These are phyloP conservation scores for Alloteropsis semialata DNA, from an alignment of 176 grass and related monocot species.

Conservation along the genomic window DNA sequence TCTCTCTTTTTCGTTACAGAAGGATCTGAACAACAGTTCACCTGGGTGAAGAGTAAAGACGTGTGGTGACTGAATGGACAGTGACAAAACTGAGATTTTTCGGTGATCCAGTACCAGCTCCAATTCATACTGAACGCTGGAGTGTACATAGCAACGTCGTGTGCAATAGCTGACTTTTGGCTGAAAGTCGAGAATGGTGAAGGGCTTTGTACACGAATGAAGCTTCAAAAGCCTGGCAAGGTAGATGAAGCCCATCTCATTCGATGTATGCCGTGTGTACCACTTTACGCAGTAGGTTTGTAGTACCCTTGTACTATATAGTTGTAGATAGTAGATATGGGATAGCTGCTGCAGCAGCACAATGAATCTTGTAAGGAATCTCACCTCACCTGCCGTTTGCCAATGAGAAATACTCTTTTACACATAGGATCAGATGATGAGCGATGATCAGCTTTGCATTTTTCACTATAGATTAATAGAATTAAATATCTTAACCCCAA, in stretches of 20 bases:
- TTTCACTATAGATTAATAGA: neutral
- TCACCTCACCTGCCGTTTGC: neutral
- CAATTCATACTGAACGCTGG: neutral
- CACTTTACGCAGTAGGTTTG: neutral
- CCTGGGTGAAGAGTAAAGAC: neutral
- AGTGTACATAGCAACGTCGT: constrained; percentile 19
- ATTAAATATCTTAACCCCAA: neutral
- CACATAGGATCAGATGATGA: neutral
- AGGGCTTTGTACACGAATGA: constrained; percentile 5
- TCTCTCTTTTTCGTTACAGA: neutral
- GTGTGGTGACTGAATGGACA: constrained; percentile 13
- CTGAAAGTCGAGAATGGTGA: neutral
- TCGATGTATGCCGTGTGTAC: neutral
- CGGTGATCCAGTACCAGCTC: constrained; percentile 3
- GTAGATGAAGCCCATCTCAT: neutral
- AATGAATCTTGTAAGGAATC: neutral
- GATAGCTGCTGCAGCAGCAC: neutral
- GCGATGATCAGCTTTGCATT: constrained; percentile 3
- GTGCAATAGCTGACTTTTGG: constrained; percentile 27
- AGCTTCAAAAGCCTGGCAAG: neutral
- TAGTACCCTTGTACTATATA: neutral
- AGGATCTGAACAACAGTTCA: constrained; percentile 25
- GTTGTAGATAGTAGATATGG: constrained; percentile 11
- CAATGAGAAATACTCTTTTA: neutral
- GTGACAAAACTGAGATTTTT: neutral